These are phyloP conservation scores for Xylariaceae sp. DNA, from an alignment of 2,329 filamentous ascomycete species.

Conservation along the genomic window DNA sequence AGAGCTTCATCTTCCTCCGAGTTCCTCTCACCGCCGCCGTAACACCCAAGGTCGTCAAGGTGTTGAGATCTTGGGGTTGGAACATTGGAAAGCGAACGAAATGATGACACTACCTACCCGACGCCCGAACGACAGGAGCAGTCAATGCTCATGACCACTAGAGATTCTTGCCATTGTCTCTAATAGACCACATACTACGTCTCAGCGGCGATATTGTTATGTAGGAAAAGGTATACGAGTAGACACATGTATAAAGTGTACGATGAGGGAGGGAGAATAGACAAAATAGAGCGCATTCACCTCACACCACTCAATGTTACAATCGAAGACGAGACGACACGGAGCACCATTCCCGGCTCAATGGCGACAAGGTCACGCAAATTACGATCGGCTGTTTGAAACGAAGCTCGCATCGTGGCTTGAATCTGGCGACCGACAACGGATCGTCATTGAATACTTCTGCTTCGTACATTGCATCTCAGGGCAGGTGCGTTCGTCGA, in stretches of 20 bases:
- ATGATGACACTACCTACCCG: not conserved
- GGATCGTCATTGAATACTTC: too few relatives aligned
- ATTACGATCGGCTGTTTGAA: not conserved
- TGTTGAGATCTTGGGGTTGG: constrained; percentile 83
- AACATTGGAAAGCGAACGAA: constrained; percentile 70
- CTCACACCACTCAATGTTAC: not conserved
- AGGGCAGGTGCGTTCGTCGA: too few relatives aligned
- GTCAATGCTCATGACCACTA: too few relatives aligned
- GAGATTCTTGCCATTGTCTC: too few relatives aligned
- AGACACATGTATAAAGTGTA: constrained; percentile 11
- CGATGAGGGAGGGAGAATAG: not conserved
- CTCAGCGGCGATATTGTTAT: not conserved
- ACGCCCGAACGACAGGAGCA: too few relatives aligned
- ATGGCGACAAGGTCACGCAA: not conserved
- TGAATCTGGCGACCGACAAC: not conserved
- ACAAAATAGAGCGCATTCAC: constrained; percentile 11
- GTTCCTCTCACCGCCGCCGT: constrained; percentile 87
- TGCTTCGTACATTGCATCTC: too few relatives aligned
- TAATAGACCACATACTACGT: too few relatives aligned
- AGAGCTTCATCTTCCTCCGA: constrained; percentile 94
- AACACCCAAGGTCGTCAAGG: constrained; percentile 90
- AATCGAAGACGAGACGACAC: too few relatives aligned
- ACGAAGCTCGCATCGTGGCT: not conserved
- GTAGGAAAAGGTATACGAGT: not conserved
- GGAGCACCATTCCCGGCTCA: not conserved